These are phyloP conservation scores for Russula dissimulans DNA, from an alignment of 768 basidiomycete genomes.

Conservation along the genomic window DNA sequence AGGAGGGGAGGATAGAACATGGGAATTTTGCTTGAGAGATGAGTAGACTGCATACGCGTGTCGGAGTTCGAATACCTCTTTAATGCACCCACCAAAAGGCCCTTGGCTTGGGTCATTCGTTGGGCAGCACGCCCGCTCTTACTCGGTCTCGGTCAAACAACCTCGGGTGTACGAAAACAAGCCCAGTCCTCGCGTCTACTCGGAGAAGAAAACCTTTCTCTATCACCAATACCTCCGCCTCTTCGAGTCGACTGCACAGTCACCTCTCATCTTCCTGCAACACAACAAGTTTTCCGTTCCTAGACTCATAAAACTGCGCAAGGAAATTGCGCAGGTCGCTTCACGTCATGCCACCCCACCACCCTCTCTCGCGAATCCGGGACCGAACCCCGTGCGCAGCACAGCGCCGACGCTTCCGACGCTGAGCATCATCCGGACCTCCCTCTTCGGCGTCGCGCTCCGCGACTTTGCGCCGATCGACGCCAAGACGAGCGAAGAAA, in stretches of 20 bases:
- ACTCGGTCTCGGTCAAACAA: constrained; percentile 41
- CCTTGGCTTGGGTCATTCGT: neutral
- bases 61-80: neutral
- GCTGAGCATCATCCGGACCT: constrained; percentile 65
- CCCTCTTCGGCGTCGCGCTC: constrained; percentile 70
- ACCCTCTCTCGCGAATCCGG: constrained; percentile 27
- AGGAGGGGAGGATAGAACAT: constrained; percentile 74
- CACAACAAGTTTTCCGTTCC: constrained; percentile 68
- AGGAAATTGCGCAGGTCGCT: constrained; percentile 53
- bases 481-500: constrained; percentile 36
- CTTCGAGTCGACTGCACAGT: constrained; percentile 43
- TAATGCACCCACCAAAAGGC: constrained; percentile 5
- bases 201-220: constrained; percentile 70
- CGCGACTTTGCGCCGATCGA: constrained; percentile 51
- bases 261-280: constrained; percentile 69
- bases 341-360: constrained; percentile 25
- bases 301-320: constrained; percentile 57
- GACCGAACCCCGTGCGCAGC: constrained; percentile 21
- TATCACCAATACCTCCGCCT: constrained; percentile 73
- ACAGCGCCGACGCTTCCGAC: constrained; percentile 31
- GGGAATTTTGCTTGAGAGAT: constrained; percentile 64
- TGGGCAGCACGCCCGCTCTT: constrained; percentile 14
- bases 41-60: neutral
- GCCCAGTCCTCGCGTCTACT: constrained; percentile 56
- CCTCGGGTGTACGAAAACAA: constrained; percentile 46